phyloP scores from a whole-genome alignment of 225 moss, liverwort and hornwort species.

The Pseudoscleropodium purum region DNA sequence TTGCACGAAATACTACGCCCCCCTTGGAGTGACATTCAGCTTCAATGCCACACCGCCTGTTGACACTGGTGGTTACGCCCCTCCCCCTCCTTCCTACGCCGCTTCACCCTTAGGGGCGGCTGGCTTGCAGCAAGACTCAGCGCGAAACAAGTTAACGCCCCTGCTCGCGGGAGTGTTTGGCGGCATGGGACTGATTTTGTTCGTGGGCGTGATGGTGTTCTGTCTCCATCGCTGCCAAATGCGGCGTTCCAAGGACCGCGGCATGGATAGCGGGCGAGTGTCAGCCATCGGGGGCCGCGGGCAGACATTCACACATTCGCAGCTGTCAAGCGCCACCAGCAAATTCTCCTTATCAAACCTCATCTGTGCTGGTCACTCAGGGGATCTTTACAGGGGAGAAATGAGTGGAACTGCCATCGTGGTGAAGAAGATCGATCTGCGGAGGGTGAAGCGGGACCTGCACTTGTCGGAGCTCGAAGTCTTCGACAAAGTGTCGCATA shows the following conservation, averaged over 20 bases:
- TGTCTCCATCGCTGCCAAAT: slow-evolving; percentile 61
- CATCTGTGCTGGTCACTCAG: slow-evolving; percentile 72
- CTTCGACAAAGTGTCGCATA: slow-evolving; percentile 60
- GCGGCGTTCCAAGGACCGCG: slow-evolving; percentile 33
- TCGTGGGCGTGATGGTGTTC: slow-evolving; percentile 55
- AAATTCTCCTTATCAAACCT: slow-evolving; percentile 68
- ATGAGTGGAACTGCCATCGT: slow-evolving; percentile 57
- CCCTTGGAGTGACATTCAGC: slow-evolving; percentile 34
- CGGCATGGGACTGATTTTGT: slow-evolving; percentile 45
- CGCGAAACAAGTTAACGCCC: slow-evolving; percentile 30
- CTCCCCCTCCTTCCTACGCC: slow-evolving; percentile 6
- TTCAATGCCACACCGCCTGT: slow-evolving; percentile 23
- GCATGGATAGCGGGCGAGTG: slow-evolving; percentile 39
- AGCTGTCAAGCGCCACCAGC: slow-evolving; percentile 62
- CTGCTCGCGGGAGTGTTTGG: slow-evolving; percentile 68
- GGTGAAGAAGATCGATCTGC: slow-evolving; percentile 76
- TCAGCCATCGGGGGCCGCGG: slow-evolving; percentile 52
- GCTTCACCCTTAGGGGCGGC: slow-evolving; percentile 6
- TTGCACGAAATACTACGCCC: slow-evolving; percentile 27
- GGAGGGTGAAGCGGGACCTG: slow-evolving; percentile 57
- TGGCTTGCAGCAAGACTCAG: background rate
- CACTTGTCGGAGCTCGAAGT: slow-evolving; percentile 80
- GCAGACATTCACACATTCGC: slow-evolving; percentile 64
- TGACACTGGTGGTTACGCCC: background rate
- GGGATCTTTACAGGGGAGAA: slow-evolving; percentile 78